phyloP scores from a whole-genome alignment of 257 asterid genomes.

The Nicotiana obtusifolia region DNA sequence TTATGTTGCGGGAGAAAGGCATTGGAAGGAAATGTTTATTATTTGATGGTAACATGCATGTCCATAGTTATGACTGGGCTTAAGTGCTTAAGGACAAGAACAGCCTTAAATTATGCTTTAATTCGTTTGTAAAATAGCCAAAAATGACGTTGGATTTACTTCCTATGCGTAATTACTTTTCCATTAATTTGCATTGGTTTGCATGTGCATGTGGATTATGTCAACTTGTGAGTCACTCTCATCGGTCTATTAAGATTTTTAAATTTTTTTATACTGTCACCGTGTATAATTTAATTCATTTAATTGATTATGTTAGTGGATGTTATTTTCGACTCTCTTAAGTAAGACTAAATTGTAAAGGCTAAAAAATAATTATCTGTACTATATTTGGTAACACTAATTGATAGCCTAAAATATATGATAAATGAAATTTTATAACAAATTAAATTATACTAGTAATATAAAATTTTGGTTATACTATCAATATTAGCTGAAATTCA shows the following conservation, averaged over 20 bases:
- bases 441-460: too few species aligned
- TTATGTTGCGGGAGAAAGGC: background rate
- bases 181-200: background rate
- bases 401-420: too few species aligned
- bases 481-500: too few species aligned
- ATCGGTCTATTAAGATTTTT: too few species aligned
- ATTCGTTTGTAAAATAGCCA: background rate
- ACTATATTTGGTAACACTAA: too few species aligned
- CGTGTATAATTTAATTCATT: too few species aligned
- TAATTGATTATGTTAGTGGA: background rate
- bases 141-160: background rate
- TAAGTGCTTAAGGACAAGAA: background rate
- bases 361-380: too few species aligned
- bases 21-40: background rate
- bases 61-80: background rate
- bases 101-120: background rate
- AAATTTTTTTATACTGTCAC: background rate
- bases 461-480: too few species aligned
- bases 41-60: background rate
- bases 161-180: background rate
- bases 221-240: background rate
- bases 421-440: too few species aligned
- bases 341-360: too few species aligned
- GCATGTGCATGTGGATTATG: background rate
- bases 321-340: too few species aligned